These are phyloP conservation scores for Leccinellum albellum DNA, from an alignment of 768 basidiomycete genomes.

Conservation along the genomic window DNA sequence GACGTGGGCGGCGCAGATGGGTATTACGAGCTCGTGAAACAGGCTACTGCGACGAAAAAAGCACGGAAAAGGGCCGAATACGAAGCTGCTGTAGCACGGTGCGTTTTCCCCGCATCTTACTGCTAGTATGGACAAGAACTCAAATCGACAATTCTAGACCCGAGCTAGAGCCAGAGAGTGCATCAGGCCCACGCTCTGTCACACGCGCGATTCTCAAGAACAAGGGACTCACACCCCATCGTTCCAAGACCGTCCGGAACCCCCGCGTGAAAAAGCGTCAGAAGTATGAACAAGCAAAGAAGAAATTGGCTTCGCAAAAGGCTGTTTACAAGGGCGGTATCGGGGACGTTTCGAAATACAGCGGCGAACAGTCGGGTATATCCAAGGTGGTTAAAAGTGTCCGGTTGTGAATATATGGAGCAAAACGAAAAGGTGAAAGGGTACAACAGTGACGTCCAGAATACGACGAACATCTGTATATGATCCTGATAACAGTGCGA, in stretches of 20 bases:
- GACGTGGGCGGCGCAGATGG: slow-evolving; percentile 56
- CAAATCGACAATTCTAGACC: slow-evolving; percentile 23
- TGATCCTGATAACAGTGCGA: slow-evolving; percentile 7
- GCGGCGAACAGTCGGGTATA: slow-evolving; percentile 92
- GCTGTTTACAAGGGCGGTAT: slow-evolving; percentile 90
- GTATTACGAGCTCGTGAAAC: slow-evolving; percentile 90
- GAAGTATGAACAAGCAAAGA: slow-evolving; percentile 93
- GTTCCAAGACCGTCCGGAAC: slow-evolving; percentile 89
- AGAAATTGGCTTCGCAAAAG: slow-evolving; percentile 84
- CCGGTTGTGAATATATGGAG: slow-evolving; percentile 43
- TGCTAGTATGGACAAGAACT: slow-evolving; percentile 4
- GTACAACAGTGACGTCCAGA: slow-evolving; percentile 13
- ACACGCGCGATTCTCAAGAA: slow-evolving; percentile 92
- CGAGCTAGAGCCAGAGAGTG: slow-evolving; percentile 35
- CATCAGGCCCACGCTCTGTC: slow-evolving; percentile 79
- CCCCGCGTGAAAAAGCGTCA: slow-evolving; percentile 96
- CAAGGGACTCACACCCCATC: slow-evolving; percentile 87
- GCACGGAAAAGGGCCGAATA: slow-evolving; percentile 79
- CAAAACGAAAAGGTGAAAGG: slow-evolving; percentile 1
- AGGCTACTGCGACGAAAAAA: slow-evolving; percentile 65
- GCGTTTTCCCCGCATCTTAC: slow-evolving; percentile 22
- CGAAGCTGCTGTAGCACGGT: slow-evolving; percentile 63
- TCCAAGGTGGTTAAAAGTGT: slow-evolving; percentile 86
- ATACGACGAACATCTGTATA: slow-evolving; percentile 13
- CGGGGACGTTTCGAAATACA: slow-evolving; percentile 69